Base-by-base conservation (phyloP, 352 stramenopile species). In the Phytopythium chamaehyphon region DNA sequence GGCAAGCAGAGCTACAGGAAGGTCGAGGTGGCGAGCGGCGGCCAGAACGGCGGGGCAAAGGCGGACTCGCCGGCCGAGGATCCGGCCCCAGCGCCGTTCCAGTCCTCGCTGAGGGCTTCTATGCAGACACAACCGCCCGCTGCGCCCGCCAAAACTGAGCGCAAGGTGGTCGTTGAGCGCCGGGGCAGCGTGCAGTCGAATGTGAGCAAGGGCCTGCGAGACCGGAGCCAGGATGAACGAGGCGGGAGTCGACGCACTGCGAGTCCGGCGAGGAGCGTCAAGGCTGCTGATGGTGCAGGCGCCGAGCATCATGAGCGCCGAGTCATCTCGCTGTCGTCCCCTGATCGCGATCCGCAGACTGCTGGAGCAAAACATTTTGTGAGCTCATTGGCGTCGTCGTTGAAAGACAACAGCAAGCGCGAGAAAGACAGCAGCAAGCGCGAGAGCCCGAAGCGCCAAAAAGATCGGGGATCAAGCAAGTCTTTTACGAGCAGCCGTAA, bases 71-170 rank as follows among this genome's bases (percentile, higher is more conserved):
- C n/a, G 0, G n/a, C 16, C 26, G 40, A 59, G 1, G 37, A 39
- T 24, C 48, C 50, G 15, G 28, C 47, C 7, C 42, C 51, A 31
- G 42, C 24, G 18, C 44, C 60, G 4, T 88, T 86, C 39, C 59
- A 55, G 47, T 89, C 81, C 19, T 88, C 81, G 6, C 35, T 88
- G 31, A 66, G 69, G 51, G 49, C 70, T 21, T 69, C 76, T 16
- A 35, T 82, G 19, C 49, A 31, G 19, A 12, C 50, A 28, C 47
- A 66, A 12, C 21, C 58, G 9, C 36, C 38, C 1, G 38, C 51
- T 50, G 44, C 58, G 35, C 58, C 53, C 6, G 35, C 22, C 11
- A 71, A 71, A 51, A 48, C 18, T 38, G 36, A 50, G n/a, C 1
- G 44, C 2, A 54, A 50, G 36, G 56, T 65, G 16, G 48, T 53